These are phyloP conservation scores for Iberis pinnata DNA, from an alignment of 345 rosid genomes.

Conservation along the genomic window DNA sequence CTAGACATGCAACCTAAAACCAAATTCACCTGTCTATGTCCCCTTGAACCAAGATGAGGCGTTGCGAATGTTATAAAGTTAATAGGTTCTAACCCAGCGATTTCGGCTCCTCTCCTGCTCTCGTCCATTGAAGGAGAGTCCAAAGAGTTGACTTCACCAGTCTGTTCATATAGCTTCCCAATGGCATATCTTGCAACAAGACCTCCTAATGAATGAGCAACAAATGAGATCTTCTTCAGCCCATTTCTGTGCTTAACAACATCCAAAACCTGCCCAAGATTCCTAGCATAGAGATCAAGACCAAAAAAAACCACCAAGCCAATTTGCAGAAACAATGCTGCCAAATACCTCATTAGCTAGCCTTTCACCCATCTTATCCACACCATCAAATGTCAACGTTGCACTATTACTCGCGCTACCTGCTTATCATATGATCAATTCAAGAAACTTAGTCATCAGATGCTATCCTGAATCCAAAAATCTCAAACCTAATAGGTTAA, in stretches of 20 bases:
- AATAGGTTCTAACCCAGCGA: slow-evolving; percentile 88
- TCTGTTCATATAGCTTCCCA: slow-evolving; percentile 60
- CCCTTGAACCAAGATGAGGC: slow-evolving; percentile 95
- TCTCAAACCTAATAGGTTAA: background rate
- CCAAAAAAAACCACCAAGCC: background rate
- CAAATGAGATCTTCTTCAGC: slow-evolving; percentile 73
- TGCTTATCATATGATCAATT: slow-evolving; percentile 23
- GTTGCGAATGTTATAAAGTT: slow-evolving; percentile 92
- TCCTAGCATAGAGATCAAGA: too few relatives aligned
- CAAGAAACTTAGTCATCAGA: background rate
- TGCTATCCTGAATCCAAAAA: too few relatives aligned
- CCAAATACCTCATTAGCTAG: slow-evolving; percentile 71
- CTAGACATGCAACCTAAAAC: too few relatives aligned
- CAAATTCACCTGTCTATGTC: slow-evolving; percentile 69
- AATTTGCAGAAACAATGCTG: slow-evolving; percentile 14
- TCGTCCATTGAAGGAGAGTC: too few relatives aligned
- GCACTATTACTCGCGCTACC: slow-evolving; percentile 80
- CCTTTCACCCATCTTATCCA: slow-evolving; percentile 91
- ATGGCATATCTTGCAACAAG: slow-evolving; percentile 91
- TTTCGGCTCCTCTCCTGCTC: slow-evolving; percentile 31
- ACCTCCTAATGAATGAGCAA: slow-evolving; percentile 95
- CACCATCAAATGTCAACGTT: slow-evolving; percentile 83
- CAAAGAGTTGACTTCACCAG: slow-evolving; percentile 20
- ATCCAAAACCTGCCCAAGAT: slow-evolving; percentile 50
- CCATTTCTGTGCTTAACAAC: slow-evolving; percentile 54